These are phyloP conservation scores for Deinandra increscens DNA, from an alignment of 129 eudicot genomes.

Conservation along the genomic window DNA sequence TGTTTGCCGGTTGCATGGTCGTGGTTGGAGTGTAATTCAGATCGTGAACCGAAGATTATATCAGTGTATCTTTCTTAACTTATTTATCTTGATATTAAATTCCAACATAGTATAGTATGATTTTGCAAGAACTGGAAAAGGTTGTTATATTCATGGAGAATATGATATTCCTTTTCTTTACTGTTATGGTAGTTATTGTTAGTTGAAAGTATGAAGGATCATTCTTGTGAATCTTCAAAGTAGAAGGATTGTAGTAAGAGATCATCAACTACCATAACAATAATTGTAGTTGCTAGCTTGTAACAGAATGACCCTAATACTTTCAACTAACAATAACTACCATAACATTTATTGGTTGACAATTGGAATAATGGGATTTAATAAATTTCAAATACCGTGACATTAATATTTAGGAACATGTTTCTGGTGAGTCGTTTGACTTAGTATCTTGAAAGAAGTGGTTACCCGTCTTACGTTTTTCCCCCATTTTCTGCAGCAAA, in stretches of 20 bases:
- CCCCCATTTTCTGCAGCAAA: slow-evolving; percentile 44
- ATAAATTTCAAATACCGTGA: neutral
- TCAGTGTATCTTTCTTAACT: slow-evolving; percentile 46
- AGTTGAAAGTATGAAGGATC: too few species aligned
- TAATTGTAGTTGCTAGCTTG: too few species aligned
- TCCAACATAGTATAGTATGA: neutral
- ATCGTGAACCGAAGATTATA: slow-evolving; percentile 65
- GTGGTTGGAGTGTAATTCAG: slow-evolving; percentile 85
- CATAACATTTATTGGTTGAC: neutral
- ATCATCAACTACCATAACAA: too few species aligned
- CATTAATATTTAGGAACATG: slow-evolving; percentile 1
- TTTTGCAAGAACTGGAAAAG: too few species aligned
- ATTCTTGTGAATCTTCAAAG: too few species aligned
- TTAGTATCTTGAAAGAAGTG: neutral
- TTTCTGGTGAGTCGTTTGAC: neutral
- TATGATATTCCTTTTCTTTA: neutral
- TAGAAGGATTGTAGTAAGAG: too few species aligned
- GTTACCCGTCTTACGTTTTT: neutral
- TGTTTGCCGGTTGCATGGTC: slow-evolving; percentile 95
- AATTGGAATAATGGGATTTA: neutral
- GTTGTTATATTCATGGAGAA: neutral
- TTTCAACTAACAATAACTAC: too few species aligned
- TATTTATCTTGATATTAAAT: neutral
- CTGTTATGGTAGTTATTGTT: too few species aligned
- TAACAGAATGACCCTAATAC: too few species aligned